phyloP scores from a whole-genome alignment of 306 rosid species.

The Nissolia schottii region DNA sequence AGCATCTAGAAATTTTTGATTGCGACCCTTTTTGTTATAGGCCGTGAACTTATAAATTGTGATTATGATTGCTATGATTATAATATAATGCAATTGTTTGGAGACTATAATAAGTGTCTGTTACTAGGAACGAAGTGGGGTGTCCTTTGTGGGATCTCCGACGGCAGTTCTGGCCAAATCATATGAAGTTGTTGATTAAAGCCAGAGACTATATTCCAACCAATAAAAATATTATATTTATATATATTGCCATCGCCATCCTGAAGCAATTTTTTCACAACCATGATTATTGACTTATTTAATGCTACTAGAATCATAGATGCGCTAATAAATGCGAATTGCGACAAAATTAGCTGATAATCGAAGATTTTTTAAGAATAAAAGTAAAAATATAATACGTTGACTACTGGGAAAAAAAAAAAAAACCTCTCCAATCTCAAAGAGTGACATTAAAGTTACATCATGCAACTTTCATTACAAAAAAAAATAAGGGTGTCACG shows the following conservation, averaged over 20 bases:
- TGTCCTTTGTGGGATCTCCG: constrained; percentile 21
- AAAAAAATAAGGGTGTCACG: no score
- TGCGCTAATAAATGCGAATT: neutral
- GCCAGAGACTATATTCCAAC: constrained; percentile 8
- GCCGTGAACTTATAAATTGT: neutral
- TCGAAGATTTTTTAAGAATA: neutral
- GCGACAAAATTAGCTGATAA: neutral
- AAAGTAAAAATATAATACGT: no score
- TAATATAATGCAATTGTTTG: neutral
- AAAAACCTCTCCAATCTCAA: no score
- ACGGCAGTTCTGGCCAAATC: constrained; percentile 27
- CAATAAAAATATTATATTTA: neutral
- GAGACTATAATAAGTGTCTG: neutral
- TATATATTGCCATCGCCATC: constrained; percentile 3
- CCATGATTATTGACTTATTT: neutral
- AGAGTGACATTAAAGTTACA: no score
- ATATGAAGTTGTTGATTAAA: neutral
- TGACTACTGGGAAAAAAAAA: no score
- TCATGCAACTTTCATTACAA: no score
- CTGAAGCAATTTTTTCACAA: neutral
- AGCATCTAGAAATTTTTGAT: no score
- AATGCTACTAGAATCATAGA: neutral
- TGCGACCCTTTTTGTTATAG: neutral
- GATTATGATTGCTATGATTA: constrained; percentile 12
- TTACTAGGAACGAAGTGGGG: neutral